Evolutionary conservation across 208 protist species (phyloP).

Genomic region (Jaenimonas drosophilae): DNA sequence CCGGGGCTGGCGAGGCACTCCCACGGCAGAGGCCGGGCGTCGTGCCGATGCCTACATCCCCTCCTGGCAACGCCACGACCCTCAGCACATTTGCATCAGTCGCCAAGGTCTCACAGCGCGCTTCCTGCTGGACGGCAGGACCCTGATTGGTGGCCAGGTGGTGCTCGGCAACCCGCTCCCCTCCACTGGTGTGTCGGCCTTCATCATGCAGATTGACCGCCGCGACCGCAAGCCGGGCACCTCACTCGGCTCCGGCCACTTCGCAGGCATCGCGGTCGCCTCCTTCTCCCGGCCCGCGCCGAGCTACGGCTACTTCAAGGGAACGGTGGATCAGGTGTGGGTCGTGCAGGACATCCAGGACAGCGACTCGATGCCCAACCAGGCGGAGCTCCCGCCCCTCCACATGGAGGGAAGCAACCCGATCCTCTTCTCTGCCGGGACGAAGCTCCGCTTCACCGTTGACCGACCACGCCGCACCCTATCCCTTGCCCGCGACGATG

Average conservation of each 20-base stretch:
- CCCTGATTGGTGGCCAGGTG: slow-evolving; percentile 7
- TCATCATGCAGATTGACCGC: slow-evolving; percentile 68
- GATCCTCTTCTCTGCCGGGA: slow-evolving; percentile 55
- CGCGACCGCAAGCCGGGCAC: slow-evolving; percentile 34
- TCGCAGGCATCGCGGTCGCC: slow-evolving; percentile 61
- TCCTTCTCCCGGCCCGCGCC: slow-evolving; percentile 37
- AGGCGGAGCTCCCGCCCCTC: slow-evolving; percentile 49
- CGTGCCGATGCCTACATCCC: too few relatives aligned
- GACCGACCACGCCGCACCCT: slow-evolving; percentile 65
- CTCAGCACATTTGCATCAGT: too few relatives aligned
- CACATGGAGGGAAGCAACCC: slow-evolving; percentile 7
- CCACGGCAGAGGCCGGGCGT: too few relatives aligned
- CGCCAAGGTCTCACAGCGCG: too few relatives aligned
- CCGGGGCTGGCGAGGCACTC: too few relatives aligned
- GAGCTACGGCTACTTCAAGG: slow-evolving; percentile 49
- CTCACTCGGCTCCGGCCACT: slow-evolving; percentile 78
- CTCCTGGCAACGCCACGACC: too few relatives aligned
- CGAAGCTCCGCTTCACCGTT: slow-evolving; percentile 74
- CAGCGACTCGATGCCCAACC: slow-evolving; percentile 66
- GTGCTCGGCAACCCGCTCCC: slow-evolving; percentile 70
- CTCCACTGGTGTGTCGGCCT: slow-evolving; percentile 45
- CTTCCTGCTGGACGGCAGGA: not conserved
- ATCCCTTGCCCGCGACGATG: slow-evolving; percentile 60
- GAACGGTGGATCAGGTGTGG: slow-evolving; percentile 37
- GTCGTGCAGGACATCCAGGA: slow-evolving; percentile 87